Evolutionary conservation across 2,329 filamentous ascomycete species (phyloP), one percentile per base, ranked within the genome.

Genomic region (Fusarium floridanum): DNA sequence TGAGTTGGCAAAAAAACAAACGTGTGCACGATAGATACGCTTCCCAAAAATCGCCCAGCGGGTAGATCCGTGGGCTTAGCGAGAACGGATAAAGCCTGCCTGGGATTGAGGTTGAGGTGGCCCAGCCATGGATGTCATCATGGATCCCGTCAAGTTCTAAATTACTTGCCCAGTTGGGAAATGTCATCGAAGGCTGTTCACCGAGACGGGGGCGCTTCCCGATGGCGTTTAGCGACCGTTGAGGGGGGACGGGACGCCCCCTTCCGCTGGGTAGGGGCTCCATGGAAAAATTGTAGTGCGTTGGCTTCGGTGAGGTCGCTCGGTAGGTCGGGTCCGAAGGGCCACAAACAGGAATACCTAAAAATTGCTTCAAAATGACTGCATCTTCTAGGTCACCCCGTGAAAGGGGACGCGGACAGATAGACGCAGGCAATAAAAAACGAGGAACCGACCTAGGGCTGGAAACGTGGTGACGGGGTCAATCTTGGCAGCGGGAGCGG

Each of bases 391-490:
- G 64, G 72, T 29, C 39, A 66, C 53, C 20, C 48, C 10, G 24
- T 53, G 48, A 53, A 53, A 29, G 48, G 16, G 48, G 32, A 34
- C 32, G 29, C 29, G 29, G 29, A 32, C 29, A 32, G 29, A 29
- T 16, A 6, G 12, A 74, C 68, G 72, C 68, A 67, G 43, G 65
- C 68, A 64, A 70, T 70, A 70, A 60, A 67, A 70, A 60, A 62
- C 32, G 64, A 53, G 57, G 32, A 61, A 60, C 71, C n/a, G 27
- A 50, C 45, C 61, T 70, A 73, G 72, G 72, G 72, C 69, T 75
- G 68, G 72, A 74, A 74, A 75, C 72, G 72, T 74, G 72, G 72
- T 75, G 37, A 74, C 72, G 70, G 32, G 72, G 70, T 37, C 56
- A 72, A 55, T 24, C 72, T 74, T 73, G 72, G 72, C 72, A 63